phyloP scores from a whole-genome alignment of 176 grass and related monocot genomes.

The Oryza officinalis region DNA sequence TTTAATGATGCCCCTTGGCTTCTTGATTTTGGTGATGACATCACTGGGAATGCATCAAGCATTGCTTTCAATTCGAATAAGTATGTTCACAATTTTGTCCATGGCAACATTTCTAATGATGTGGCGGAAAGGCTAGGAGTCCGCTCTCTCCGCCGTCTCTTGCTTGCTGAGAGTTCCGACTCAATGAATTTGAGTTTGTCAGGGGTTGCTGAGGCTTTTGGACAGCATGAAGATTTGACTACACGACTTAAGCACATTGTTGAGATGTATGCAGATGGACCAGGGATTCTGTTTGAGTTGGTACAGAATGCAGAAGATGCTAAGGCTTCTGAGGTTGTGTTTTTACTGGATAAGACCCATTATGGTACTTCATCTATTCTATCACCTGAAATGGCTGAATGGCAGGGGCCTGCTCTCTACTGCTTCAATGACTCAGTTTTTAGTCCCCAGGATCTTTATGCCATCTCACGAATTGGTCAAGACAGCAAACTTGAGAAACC shows the following conservation, averaged over 20 bases:
- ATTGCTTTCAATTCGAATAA: constrained; percentile 57
- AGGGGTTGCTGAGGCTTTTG: constrained; percentile 96
- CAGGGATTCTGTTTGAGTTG: constrained; percentile 96
- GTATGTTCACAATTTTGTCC: constrained; percentile 93
- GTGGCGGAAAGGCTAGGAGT: constrained; percentile 94
- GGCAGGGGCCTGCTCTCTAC: constrained; percentile 97
- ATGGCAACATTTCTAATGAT: constrained; percentile 96
- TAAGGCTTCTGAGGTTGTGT: constrained; percentile 94
- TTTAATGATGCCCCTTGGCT: constrained; percentile 99
- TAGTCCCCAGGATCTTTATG: constrained; percentile 94
- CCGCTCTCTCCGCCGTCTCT: constrained; percentile 84
- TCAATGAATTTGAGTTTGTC: constrained; percentile 97
- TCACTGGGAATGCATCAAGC: constrained; percentile 50
- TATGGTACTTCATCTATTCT: constrained; percentile 97
- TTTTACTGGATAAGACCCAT: constrained; percentile 93
- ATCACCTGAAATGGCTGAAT: constrained; percentile 99
- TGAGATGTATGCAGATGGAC: constrained; percentile 99
- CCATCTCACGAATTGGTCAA: constrained; percentile 95
- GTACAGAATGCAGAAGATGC: constrained; percentile 99
- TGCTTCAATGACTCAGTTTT: constrained; percentile 97
- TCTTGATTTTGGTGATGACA: constrained; percentile 66
- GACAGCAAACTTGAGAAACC: constrained; percentile 98
- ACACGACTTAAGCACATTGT: constrained; percentile 94
- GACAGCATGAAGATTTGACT: constrained; percentile 97
- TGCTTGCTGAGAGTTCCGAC: constrained; percentile 98